Base-by-base conservation (phyloP, 148 eudicot species). In the Rhododendron griersonianum region DNA sequence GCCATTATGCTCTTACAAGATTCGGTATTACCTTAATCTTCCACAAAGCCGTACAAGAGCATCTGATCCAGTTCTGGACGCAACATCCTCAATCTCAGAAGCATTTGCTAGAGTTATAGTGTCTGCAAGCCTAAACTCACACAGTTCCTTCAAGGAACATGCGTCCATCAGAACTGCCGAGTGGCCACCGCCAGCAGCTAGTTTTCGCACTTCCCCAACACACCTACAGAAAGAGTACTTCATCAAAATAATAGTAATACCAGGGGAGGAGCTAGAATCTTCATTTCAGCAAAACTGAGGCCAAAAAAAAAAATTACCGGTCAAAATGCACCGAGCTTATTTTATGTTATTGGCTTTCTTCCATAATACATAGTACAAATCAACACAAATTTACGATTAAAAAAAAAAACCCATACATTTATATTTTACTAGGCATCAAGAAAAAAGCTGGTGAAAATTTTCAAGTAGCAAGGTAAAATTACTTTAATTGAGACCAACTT, bases 161-260 rank as follows among this genome's bases (percentile, higher is more conserved):
- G 99, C 99, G 88, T 95, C 97, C 1, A 98, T 98, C 84, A 98
- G 82, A 83, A 94, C 99, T 35, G 98, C 99, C 28, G 99, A 98
- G 86, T 98, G 99, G 53, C 99, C 98, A 61, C 98, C 99, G 10
- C 99, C 99, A 51, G 98, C 99, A 44, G 98, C 98, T 88, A 98
- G 90, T 87, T 95, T 98, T 89, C 98, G 91, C 44, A 98, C 98
- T 87, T 93, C 96, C 80, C 98, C 99, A 47, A 98, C 98, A 91
- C 99, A 98, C 99, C 99, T 96, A 88, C 87, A 89, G 75, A n/a
- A 69, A 84, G 33, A 37, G 83, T 51, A 55, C 73, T 51, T 74
- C 65, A 77, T 82, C 35, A 86, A 51, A 77, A 89, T 57, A 53
- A 2, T 4, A 0, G 45, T 13, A 7, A 47, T 15, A 15, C 76